These are phyloP conservation scores for Conringia planisiliqua DNA, from an alignment of 345 rosid species.

Conservation along the genomic window DNA sequence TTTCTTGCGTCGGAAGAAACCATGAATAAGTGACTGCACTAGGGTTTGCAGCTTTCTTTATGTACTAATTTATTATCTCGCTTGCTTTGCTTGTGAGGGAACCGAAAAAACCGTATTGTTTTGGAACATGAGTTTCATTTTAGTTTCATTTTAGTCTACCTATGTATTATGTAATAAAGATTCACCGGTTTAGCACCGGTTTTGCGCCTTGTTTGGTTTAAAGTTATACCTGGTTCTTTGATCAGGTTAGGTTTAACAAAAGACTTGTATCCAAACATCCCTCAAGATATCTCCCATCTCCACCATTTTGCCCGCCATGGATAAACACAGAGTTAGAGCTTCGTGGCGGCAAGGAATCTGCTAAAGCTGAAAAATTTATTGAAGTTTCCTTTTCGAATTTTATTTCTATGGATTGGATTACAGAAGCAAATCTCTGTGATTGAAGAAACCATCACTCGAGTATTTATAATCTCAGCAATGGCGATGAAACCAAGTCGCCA, in stretches of 20 bases:
- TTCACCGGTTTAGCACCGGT: neutral
- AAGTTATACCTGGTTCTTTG: neutral
- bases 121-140: neutral
- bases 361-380: neutral
- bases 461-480: conserved; percentile 32
- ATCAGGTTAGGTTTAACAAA: neutral
- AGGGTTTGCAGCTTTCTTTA: neutral
- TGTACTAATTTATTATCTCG: neutral
- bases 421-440: neutral
- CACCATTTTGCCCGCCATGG: conserved; percentile 26
- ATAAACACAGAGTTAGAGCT: conserved; percentile 12
- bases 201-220: neutral
- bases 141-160: neutral
- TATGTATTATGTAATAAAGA: neutral
- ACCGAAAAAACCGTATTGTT: neutral
- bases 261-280: conserved; percentile 16
- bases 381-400: neutral
- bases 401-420: neutral
- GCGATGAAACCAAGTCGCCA: conserved; percentile 63
- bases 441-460: neutral
- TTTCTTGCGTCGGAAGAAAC: conserved; percentile 4
- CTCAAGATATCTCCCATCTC: neutral
- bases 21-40: neutral
- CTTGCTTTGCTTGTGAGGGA: neutral
- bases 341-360: conserved; percentile 1